These are phyloP conservation scores for Suhomyces atakaporum DNA, from an alignment of 1,139 yeast genomes.

Conservation along the genomic window DNA sequence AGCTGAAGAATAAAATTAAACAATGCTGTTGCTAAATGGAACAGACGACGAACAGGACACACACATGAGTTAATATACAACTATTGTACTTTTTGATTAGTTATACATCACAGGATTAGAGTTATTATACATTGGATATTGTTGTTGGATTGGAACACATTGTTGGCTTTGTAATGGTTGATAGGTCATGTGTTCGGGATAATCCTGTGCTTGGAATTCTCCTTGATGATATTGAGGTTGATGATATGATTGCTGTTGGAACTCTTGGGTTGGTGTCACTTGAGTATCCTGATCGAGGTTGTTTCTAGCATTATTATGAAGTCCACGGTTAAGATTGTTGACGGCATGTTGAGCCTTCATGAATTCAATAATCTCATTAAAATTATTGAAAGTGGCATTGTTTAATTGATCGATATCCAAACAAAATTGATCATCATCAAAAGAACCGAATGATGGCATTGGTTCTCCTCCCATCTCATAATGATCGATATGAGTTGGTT, in stretches of 20 bases:
- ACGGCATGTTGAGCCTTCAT: slow-evolving; percentile 16
- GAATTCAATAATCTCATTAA: slow-evolving; percentile 22
- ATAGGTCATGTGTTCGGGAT: slow-evolving; percentile 6
- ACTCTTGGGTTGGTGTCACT: slow-evolving; percentile 10
- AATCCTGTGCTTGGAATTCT: slow-evolving; percentile 5
- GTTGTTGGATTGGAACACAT: slow-evolving; percentile 10
- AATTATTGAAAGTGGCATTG: slow-evolving; percentile 22
- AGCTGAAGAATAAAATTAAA: slow-evolving; percentile 4
- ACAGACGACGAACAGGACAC: slow-evolving; percentile 1
- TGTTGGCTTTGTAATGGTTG: slow-evolving; percentile 10
- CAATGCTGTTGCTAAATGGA: neutral
- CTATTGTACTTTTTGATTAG: slow-evolving; percentile 1
- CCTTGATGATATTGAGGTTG: slow-evolving; percentile 1
- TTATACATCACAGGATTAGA: slow-evolving; percentile 13
- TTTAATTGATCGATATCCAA: slow-evolving; percentile 49
- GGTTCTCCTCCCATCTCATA: slow-evolving; percentile 8
- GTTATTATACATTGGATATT: slow-evolving; percentile 7
- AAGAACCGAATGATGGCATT: slow-evolving; percentile 21
- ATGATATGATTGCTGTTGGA: slow-evolving; percentile 4
- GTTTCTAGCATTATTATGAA: slow-evolving; percentile 2
- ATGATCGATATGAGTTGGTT: slow-evolving; percentile 7
- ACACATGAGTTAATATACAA: neutral
- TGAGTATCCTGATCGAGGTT: slow-evolving; percentile 11
- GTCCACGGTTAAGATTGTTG: slow-evolving; percentile 8
- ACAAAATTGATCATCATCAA: slow-evolving; percentile 50